phyloP scores from a whole-genome alignment of 202 grass and related monocot genomes.

The Schoenoplectus triqueter region DNA sequence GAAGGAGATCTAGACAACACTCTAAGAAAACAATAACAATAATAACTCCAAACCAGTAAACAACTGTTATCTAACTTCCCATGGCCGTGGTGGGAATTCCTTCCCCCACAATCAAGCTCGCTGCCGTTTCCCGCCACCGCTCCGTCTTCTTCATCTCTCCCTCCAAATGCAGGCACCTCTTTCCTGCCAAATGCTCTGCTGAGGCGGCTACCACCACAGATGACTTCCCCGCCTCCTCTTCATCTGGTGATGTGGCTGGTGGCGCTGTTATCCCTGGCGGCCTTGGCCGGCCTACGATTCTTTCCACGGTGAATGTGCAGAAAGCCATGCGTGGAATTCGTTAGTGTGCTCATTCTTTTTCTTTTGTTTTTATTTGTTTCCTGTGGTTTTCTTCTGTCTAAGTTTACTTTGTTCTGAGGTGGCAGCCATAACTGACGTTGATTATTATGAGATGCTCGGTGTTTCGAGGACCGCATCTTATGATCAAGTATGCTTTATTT shows the following conservation, averaged over 20 bases:
- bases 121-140: neutral
- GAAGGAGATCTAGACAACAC: neutral
- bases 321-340: constrained; percentile 84
- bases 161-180: constrained; percentile 5
- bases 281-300: constrained; percentile 51
- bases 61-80: constrained; percentile 3
- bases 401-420: constrained; percentile 24
- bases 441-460: constrained; percentile 88
- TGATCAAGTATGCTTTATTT: constrained; percentile 53
- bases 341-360: constrained; percentile 37
- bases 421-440: constrained; percentile 86
- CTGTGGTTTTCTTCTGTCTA: constrained; percentile 17
- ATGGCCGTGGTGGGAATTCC: constrained; percentile 36
- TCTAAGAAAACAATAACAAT: neutral
- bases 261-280: neutral
- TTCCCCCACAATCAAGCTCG: constrained; percentile 29
- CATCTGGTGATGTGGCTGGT: neutral
- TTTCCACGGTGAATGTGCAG: constrained; percentile 79
- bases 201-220: constrained; percentile 1
- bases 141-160: neutral
- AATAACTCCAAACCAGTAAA: constrained; percentile 14
- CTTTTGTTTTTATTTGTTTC: neutral
- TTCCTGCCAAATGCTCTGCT: constrained; percentile 18
- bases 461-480: constrained; percentile 61
- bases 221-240: constrained; percentile 27